Base-by-base conservation (phyloP, 495 filamentous ascomycete genomes). In the Aspergillus asperescens region DNA sequence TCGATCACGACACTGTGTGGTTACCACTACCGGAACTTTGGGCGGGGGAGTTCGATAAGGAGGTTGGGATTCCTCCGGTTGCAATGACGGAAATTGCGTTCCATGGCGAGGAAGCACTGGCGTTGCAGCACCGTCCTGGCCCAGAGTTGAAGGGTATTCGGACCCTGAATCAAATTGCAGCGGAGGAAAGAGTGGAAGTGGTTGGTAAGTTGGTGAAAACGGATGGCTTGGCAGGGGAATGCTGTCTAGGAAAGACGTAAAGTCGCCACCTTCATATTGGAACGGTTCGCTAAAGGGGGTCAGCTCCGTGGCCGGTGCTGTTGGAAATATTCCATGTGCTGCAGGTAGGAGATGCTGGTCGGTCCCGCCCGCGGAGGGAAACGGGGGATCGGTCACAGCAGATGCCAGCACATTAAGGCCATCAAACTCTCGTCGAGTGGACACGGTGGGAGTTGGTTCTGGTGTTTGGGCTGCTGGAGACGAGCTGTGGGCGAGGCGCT, bases 241-340 rank as follows among this genome's bases (percentile, higher is more conserved):
- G 37, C 68, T 71, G 39, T 73, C 70, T n/a, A 73, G 49, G 29
- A 73, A 73, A 0, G 70, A 70, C 1, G 70, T 71, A 35, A 73
- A 73, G 40, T 73, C 70, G 34, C 69, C 67, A 5, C 62, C 68
- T 10, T 66, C 62, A 38, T 70, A 69, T 7, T 54, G 41, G 3
- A 71, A 57, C 2, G 66, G 39, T 18, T 68, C 69, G 8, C 48
- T 63, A 50, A 69, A 71, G 52, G 58, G 15, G 50, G 57, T 51
- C n/a, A 62, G 53, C 22, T 56, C 62, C 5, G 59, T 42, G 19
- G 50, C 44, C 7, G 41, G 15, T 18, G 31, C 37, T 1, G 57
- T 27, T 0, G 54, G 32, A 7, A 55, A 58, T 1, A 45, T 41
- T 8, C 18, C 52, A 32, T 50, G 62, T 46, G 44, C 56, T 47